Base-by-base conservation (phyloP, 495 filamentous ascomycete genomes). In the Aspergillus diversus region DNA sequence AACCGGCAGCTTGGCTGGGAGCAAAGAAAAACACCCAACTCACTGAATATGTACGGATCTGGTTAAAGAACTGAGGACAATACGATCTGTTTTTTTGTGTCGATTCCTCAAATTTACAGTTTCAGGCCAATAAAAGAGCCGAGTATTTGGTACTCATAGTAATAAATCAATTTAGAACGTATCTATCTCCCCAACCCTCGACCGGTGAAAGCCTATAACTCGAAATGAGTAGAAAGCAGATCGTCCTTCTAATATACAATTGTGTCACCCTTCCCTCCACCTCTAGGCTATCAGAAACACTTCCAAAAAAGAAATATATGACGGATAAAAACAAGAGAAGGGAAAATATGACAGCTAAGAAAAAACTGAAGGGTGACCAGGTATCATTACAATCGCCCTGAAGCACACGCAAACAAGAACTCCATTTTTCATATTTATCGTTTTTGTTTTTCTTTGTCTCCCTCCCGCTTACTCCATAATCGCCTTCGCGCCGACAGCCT, bases 401-500 rank as follows among this genome's bases (percentile, higher is more conserved):
- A 58, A 13, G 43, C 52, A 54, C 21, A 50, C 47, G 47, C 47
- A 50, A 50, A 50, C 47, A 50, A n/a, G 11, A 50, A 50, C n/a
- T 50, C 47, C 47, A 4, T 62, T 66, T 59, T 58, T 43, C 39
- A 43, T 43, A 43, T 43, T 43, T 53, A 31, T 60, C 47, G 17
- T 58, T n/a, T 61, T 64, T 47, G 63, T 59, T 34, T 52, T 37
- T 16, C 32, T 52, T 50, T 17, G 16, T 31, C 49, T 34, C 7
- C 17, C 33, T 31, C 35, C 7, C 43, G 5, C 70, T 84, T 91
- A 99, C 73, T 98, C 96, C 90, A 99, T 92, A 48, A 81, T 78
- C 46, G 90, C 96, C 70, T 90, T 90, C 55, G 89, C 95, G 47
- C 95, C 95, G 33, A 99, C 80, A 68, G 82, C 94, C 86, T 97